Evolutionary conservation across 306 rosid species (phyloP).

Genomic region (Ammopiptanthus mongolicus): DNA sequence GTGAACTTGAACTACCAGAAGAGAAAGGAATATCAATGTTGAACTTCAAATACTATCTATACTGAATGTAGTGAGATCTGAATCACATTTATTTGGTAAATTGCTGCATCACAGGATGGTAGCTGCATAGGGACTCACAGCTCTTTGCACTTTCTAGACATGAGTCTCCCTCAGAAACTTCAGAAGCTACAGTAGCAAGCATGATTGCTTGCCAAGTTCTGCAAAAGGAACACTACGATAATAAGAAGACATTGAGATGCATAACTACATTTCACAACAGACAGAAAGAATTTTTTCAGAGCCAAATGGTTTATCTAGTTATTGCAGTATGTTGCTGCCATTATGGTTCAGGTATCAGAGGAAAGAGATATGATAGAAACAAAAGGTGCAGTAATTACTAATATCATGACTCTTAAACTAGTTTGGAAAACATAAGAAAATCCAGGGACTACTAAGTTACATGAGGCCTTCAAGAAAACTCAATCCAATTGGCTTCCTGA

Average conservation of each 20-base stretch:
- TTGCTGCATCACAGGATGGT: constrained; percentile 26
- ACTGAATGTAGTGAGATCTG: constrained; percentile 9
- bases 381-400: not conserved
- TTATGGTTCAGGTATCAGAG: not conserved
- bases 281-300: not conserved
- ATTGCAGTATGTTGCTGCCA: not conserved
- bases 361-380: not conserved
- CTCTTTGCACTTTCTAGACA: constrained; percentile 40
- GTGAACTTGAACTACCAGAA: constrained; percentile 17
- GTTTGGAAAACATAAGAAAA: not conserved
- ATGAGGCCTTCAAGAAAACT: not conserved
- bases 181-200: constrained; percentile 34
- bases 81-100: constrained; percentile 30
- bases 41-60: constrained; percentile 12
- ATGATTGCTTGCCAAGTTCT: constrained; percentile 49
- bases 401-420: not conserved
- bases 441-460: not conserved
- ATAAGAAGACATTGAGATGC: constrained; percentile 20
- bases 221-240: constrained; percentile 1
- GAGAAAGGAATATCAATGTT: not conserved
- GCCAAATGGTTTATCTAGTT: not conserved
- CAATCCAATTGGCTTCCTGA: not conserved
- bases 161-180: constrained; percentile 43
- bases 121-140: constrained; percentile 41
- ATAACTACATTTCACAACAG: not conserved